phyloP scores from a whole-genome alignment of 2,329 filamentous ascomycete species.

The Venturia asperata region DNA sequence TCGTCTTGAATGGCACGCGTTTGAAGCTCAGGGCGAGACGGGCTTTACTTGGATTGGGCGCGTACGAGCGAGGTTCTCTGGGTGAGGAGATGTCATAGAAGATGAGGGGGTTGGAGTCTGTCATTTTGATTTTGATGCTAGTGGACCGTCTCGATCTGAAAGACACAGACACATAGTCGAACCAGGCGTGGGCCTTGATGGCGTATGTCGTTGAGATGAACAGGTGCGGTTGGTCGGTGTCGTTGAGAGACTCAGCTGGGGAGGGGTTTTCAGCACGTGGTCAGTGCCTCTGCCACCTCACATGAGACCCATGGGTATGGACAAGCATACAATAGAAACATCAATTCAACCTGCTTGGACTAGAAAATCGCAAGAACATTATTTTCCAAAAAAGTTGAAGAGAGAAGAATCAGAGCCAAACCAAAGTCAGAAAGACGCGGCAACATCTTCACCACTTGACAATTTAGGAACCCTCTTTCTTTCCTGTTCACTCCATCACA shows the following conservation, averaged over 20 bases:
- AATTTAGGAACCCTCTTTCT: background rate
- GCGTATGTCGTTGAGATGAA: background rate
- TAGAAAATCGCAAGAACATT: background rate
- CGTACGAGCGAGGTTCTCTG: conserved; percentile 33
- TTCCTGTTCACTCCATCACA: background rate
- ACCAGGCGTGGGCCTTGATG: background rate
- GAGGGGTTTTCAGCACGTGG: too few species aligned
- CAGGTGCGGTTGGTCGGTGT: too few species aligned
- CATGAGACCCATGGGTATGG: too few species aligned
- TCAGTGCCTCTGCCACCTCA: too few species aligned
- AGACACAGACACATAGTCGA: background rate
- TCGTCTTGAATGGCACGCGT: conserved; percentile 39
- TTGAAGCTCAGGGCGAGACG: conserved; percentile 47
- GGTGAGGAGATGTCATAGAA: conserved; percentile 46
- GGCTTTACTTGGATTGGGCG: conserved; percentile 47
- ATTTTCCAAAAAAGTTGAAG: too few species aligned
- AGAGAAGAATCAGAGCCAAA: background rate
- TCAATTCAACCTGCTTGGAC: background rate
- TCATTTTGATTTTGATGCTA: conserved; percentile 25
- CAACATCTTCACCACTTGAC: background rate
- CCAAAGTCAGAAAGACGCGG: background rate
- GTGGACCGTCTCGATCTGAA: background rate
- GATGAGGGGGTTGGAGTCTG: conserved; percentile 28
- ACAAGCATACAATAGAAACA: too few species aligned
- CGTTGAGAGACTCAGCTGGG: too few species aligned